Evolutionary conservation across 768 basidiomycete species (phyloP), one percentile per base, ranked within the genome.

Genomic region (Collybia mongolica): DNA sequence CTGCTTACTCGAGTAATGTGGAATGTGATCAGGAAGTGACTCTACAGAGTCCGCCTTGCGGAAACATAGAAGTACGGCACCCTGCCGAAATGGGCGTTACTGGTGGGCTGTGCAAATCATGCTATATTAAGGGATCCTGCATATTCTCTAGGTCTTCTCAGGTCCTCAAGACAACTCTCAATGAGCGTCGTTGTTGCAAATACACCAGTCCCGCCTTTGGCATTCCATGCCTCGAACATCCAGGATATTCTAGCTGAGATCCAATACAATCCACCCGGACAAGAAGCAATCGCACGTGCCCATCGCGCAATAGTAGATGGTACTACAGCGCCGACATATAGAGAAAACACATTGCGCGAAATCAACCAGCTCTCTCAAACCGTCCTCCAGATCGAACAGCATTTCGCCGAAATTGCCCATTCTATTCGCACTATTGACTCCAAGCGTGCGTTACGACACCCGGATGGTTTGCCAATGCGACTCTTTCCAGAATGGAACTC

Each of bases 321-420:
- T 18, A 39, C 39, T 6, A 28, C 39, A 14, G 48, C 23, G 15
- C 15, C 48, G 2, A 42, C 14, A 14, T 42, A 42, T 29, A 28
- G 48, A 23, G 39, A 29, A 14, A 24, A 35, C 14, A 49, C 39
- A 19, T 35, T 40, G 22, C 24, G 39, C 15, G 48, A 49, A 49
- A 41, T 49, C 26, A 42, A 7, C 7, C 39, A 18, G 19, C 28
- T 49, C 6, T 39, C 48, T 11, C 26, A 18, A 43, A 49, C 48
- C 11, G 48, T 49, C 6, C 48, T 49, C 4, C 26, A 49, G 20
- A 49, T 49, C n/a, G 48, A 49, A 23, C 26, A 17, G 12, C 24
- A 49, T 23, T 49, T 49, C 17, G 39, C 48, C 18, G 41, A 24
- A n/a, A 49, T 49, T 23, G 24, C 26, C 39, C 12, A 28, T 42